Percentiles rank a stretch among this genome's conserved stretches.
Conservation (phyloP, 2,329 filamentous ascomycete genomes). For the Penicillium sp. region DNA sequence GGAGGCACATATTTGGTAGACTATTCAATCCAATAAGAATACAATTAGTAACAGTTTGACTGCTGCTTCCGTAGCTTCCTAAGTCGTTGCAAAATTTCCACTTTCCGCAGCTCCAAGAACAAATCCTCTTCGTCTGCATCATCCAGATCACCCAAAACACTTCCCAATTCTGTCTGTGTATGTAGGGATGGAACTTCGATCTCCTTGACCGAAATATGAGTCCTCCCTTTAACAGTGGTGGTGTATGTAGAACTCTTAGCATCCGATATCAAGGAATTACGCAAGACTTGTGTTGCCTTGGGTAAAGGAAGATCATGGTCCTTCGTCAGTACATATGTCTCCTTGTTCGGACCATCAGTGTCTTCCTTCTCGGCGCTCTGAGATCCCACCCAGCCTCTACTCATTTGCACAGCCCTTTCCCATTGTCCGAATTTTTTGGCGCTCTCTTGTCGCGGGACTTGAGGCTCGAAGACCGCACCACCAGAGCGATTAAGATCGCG, state of each 20-base stretch:
- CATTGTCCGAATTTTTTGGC: conserved; percentile 63
- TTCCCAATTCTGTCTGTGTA: conserved; percentile 17
- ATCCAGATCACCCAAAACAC: conserved; percentile 29
- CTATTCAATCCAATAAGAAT: not conserved
- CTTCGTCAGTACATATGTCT: not conserved
- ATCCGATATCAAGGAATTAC: conserved; percentile 6
- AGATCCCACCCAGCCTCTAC: conserved; percentile 59
- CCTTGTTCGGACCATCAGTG: not conserved
- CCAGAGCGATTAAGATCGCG: conserved; percentile 68
- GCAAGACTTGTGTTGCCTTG: not conserved
- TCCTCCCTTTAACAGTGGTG: conserved; percentile 3
- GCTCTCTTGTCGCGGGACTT: conserved; percentile 55
- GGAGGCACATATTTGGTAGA: no score
- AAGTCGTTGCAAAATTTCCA: conserved; percentile 36
- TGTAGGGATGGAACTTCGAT: conserved; percentile 12
- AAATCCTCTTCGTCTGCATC: conserved; percentile 38
- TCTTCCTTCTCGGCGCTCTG: not conserved
- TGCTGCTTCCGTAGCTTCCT: conserved; percentile 31
- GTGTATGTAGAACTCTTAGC: conserved; percentile 7
- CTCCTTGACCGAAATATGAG: conserved; percentile 16
- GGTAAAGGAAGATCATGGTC: not conserved
- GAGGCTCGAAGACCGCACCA: conserved; percentile 68
- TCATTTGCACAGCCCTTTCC: conserved; percentile 74
- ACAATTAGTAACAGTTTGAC: conserved; percentile 15
- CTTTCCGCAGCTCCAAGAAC: conserved; percentile 33